A percentile compares a stretch with the other conserved stretches of the same genome.
Evolutionary conservation across 2,329 filamentous ascomycete genomes (phyloP).

Genomic region (Penicillium sp.): DNA sequence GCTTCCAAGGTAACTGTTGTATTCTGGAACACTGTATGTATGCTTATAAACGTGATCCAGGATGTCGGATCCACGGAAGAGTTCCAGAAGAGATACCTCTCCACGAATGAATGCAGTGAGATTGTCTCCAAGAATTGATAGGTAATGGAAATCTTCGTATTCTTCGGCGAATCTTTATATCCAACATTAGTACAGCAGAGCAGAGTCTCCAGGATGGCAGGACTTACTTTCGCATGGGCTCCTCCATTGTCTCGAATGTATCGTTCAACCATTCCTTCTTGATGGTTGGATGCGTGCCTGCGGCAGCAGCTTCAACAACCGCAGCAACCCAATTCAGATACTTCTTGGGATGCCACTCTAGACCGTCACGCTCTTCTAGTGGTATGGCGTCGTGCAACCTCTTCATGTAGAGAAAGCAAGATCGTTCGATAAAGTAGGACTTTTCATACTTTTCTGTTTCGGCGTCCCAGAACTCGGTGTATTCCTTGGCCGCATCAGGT

Average conservation of each 20-base stretch:
- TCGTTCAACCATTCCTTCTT: constrained; percentile 5
- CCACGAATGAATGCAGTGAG: background rate
- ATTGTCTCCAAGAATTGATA: background rate
- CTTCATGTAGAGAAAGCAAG: constrained; percentile 7
- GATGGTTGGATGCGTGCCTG: background rate
- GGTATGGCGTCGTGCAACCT: background rate
- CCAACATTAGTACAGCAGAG: background rate
- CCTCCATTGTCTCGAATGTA: background rate
- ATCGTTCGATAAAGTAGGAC: background rate
- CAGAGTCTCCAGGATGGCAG: too few species aligned
- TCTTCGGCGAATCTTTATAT: too few species aligned
- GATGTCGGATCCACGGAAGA: constrained; percentile 14
- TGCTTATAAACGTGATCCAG: constrained; percentile 27
- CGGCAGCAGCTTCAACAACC: background rate
- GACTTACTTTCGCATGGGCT: background rate
- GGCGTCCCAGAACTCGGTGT: background rate
- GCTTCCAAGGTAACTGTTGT: constrained; percentile 13
- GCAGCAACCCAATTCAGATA: background rate
- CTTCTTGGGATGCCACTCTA: constrained; percentile 3
- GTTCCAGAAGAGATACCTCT: constrained; percentile 2
- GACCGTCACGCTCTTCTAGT: background rate
- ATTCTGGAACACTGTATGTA: constrained; percentile 16
- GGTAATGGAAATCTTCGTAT: constrained; percentile 1
- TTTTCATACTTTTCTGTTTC: background rate
- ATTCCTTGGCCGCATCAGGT: constrained; percentile 2